A percentile compares a stretch with the other conserved stretches of the same genome.
Evolutionary conservation across 2,329 filamentous ascomycete species (phyloP).

Genomic region (Aspergillus felis): DNA sequence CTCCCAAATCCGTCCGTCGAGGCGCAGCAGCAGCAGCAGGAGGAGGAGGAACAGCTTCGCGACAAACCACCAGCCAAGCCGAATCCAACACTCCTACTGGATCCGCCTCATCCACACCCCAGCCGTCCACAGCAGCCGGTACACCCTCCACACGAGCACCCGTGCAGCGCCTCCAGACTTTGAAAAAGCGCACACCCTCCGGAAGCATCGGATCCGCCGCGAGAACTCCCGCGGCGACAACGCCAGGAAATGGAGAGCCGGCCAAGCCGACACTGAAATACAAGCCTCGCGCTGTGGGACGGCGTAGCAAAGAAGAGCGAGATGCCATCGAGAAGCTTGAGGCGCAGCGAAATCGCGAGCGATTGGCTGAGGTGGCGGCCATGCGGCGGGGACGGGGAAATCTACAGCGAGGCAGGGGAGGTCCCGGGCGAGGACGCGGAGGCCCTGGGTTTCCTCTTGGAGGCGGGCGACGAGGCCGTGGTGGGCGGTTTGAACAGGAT

Average conservation of each 20-base stretch:
- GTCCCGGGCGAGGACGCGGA: slow-evolving; percentile 29
- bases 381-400: slow-evolving; percentile 32
- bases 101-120: slow-evolving; percentile 7
- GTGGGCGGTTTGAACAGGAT: slow-evolving; percentile 19
- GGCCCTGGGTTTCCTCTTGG: slow-evolving; percentile 25
- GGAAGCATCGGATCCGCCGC: slow-evolving; percentile 33
- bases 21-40: slow-evolving; percentile 15
- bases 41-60: not conserved
- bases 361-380: slow-evolving; percentile 39
- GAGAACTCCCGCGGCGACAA: slow-evolving; percentile 10
- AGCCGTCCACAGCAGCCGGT: slow-evolving; percentile 6
- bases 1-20: slow-evolving; percentile 31
- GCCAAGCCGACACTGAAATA: slow-evolving; percentile 41
- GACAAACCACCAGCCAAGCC: not conserved
- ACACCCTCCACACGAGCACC: slow-evolving; percentile 26
- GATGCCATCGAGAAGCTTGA: slow-evolving; percentile 42
- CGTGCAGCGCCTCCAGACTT: slow-evolving; percentile 41
- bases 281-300: slow-evolving; percentile 38
- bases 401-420: slow-evolving; percentile 25
- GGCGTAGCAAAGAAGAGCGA: slow-evolving; percentile 45
- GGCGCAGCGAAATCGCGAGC: slow-evolving; percentile 37
- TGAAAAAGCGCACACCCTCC: slow-evolving; percentile 36
- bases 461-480: slow-evolving; percentile 21
- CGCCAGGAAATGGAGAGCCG: slow-evolving; percentile 21
- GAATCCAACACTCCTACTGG: not conserved